These are phyloP conservation scores for Penicillium sp. DNA, from an alignment of 2,329 filamentous ascomycete species.

Conservation along the genomic window DNA sequence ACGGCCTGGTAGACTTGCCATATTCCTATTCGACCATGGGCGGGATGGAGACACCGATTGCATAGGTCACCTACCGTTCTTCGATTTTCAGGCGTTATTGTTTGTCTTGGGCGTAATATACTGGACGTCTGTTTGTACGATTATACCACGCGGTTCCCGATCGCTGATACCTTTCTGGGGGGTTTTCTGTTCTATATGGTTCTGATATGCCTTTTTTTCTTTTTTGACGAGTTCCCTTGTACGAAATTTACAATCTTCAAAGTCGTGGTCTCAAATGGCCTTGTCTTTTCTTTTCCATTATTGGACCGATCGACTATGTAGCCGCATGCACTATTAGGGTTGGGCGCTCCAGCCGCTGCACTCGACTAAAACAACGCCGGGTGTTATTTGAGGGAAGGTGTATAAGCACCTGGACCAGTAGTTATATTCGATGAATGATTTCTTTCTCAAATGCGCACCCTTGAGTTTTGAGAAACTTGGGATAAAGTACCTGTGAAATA, in stretches of 20 bases:
- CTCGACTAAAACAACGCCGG: constrained; percentile 20
- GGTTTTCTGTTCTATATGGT: neutral
- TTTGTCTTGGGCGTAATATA: constrained; percentile 12
- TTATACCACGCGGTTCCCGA: constrained; percentile 22
- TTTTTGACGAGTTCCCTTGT: constrained; percentile 1
- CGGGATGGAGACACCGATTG: constrained; percentile 43
- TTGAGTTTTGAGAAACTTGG: constrained; percentile 7
- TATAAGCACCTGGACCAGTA: constrained; percentile 18
- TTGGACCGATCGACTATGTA: neutral
- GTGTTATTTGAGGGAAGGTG: constrained; percentile 19
- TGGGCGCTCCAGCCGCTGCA: constrained; percentile 1
- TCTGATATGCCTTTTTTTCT: neutral
- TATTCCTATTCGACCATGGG: constrained; percentile 58
- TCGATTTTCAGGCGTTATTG: constrained; percentile 3
- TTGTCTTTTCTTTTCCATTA: constrained; percentile 3
- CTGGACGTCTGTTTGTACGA: constrained; percentile 16
- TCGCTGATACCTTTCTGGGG: constrained; percentile 18
- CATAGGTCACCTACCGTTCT: constrained; percentile 16
- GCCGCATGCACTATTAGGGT: constrained; percentile 8
- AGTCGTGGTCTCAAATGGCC: neutral
- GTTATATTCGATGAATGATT: constrained; percentile 17
- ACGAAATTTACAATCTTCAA: neutral
- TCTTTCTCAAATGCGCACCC: constrained; percentile 9
- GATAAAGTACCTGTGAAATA: neutral
- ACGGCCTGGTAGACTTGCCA: constrained; percentile 76